Conservation (phyloP, 164 flowering plant genomes). For the Litsea cubeba region DNA sequence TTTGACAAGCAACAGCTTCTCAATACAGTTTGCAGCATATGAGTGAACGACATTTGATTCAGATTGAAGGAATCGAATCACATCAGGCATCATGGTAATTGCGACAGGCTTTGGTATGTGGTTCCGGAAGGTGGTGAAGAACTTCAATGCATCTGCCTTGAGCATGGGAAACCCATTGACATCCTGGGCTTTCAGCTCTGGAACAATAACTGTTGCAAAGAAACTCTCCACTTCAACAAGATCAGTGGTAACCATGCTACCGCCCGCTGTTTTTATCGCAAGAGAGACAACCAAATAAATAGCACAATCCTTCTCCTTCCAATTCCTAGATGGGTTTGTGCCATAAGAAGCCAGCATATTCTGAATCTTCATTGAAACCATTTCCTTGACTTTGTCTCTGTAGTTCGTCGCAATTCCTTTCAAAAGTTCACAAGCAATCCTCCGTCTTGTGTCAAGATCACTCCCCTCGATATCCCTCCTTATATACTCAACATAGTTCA, state of each 20-base stretch:
- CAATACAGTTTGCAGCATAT: conserved; percentile 93
- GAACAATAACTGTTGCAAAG: conserved; percentile 60
- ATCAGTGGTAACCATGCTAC: conserved; percentile 62
- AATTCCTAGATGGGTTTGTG: conserved; percentile 59
- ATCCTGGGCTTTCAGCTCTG: conserved; percentile 73
- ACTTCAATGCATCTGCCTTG: conserved; percentile 88
- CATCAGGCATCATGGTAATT: conserved; percentile 55
- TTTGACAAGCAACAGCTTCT: conserved; percentile 83
- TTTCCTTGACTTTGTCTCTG: conserved; percentile 51
- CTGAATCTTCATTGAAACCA: conserved; percentile 62
- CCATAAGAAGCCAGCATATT: conserved; percentile 48
- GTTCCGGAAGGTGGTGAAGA: conserved; percentile 71
- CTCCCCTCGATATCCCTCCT: conserved; percentile 96
- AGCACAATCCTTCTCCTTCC: conserved; percentile 98
- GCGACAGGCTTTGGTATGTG: conserved; percentile 59
- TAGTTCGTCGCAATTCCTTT: conserved; percentile 84
- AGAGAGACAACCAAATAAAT: conserved; percentile 88
- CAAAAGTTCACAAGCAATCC: conserved; percentile 89
- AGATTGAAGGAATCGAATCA: conserved; percentile 57
- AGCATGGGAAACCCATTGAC: conserved; percentile 75
- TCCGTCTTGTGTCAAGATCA: conserved; percentile 90
- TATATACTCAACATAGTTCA: conserved; percentile 85
- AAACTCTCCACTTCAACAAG: conserved; percentile 75
- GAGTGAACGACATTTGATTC: conserved; percentile 96
- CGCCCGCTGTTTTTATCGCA: conserved; percentile 66